Evolutionary conservation across 192 early-diverging fungal genomes (phyloP), one percentile per base, ranked within the genome.

Genomic region (Umbelopsis sp.): DNA sequence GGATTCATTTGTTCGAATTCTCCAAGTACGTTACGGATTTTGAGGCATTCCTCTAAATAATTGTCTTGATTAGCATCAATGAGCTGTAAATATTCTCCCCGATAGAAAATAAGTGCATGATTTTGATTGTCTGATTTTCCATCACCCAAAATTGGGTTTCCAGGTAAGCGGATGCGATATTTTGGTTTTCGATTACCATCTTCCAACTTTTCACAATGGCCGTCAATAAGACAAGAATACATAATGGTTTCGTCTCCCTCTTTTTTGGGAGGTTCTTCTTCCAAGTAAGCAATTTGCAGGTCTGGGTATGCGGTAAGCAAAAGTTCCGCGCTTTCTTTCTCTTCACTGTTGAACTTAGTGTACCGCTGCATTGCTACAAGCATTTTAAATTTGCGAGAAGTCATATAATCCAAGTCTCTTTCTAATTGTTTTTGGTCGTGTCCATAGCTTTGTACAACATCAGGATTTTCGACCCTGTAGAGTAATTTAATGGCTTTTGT

Each of bases 81-180:
- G 11, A 94, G 78, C 75, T 95, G 92, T 45, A 95, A 35, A 55
- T 93, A 94, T 82, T 95, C 94, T 45, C 94, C 94, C 47, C 94
- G 93, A 47, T 87, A 87, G 64, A 92, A 95, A 41, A 94, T 87
- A 48, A 95, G 85, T 20, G 91, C 84, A 71, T 94, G 92, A 78
- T 93, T 94, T 81, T 94, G 94, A 76, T 95, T 95, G 78, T 93
- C 93, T 0, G 92, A 91, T 81, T 95, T 95, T 49, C 94, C 94
- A 74, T 95, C 93, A 23, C 94, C 94, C n/a, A 95, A 79, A 70
- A 95, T 94, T 4, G 94, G 92, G 74, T 92, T 91, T 10, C 93
- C 93, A 2, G 93, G 93, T 11, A 94, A 79, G 58, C 90, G 85
- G 21, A 94, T 86, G 25, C 91, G 84, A 72, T 89, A 93, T 71